Conservation (phyloP, 2,329 filamentous ascomycete species). For the Myriosclerotinia scirpicola region DNA sequence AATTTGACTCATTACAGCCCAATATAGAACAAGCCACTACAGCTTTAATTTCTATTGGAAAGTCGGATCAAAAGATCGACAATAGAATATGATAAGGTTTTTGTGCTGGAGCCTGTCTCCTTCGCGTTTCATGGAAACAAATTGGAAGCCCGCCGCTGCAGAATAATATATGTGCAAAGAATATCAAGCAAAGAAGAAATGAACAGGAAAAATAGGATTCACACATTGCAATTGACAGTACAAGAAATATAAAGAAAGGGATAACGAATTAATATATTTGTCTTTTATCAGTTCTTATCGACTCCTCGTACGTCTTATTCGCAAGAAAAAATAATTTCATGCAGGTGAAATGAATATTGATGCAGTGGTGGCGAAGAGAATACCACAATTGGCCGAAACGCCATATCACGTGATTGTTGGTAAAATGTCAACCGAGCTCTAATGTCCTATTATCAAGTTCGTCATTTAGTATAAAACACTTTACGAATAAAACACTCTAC, state of each 20-base stretch:
- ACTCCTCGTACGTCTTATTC: too few relatives aligned
- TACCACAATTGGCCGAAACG: background rate
- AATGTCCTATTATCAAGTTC: background rate
- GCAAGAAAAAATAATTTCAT: too few relatives aligned
- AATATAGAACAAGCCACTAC: background rate
- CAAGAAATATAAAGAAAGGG: too few relatives aligned
- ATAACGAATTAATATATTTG: too few relatives aligned
- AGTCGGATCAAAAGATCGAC: background rate
- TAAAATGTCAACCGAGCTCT: background rate
- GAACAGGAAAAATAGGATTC: too few relatives aligned
- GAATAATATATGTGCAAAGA: too few relatives aligned
- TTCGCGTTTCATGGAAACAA: background rate
- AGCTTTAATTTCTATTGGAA: constrained; percentile 3
- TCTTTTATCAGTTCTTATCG: too few relatives aligned
- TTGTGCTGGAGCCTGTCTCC: background rate
- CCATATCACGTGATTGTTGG: background rate
- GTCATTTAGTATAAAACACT: too few relatives aligned
- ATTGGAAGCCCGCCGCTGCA: background rate
- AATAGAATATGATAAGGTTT: background rate
- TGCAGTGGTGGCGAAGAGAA: background rate
- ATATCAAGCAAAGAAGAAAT: too few relatives aligned
- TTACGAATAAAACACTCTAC: too few relatives aligned
- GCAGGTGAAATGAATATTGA: too few relatives aligned
- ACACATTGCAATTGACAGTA: too few relatives aligned
- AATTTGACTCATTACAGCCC: background rate